These are phyloP conservation scores for Penicillium waksmanii DNA, from an alignment of 495 filamentous ascomycete species.

Conservation along the genomic window DNA sequence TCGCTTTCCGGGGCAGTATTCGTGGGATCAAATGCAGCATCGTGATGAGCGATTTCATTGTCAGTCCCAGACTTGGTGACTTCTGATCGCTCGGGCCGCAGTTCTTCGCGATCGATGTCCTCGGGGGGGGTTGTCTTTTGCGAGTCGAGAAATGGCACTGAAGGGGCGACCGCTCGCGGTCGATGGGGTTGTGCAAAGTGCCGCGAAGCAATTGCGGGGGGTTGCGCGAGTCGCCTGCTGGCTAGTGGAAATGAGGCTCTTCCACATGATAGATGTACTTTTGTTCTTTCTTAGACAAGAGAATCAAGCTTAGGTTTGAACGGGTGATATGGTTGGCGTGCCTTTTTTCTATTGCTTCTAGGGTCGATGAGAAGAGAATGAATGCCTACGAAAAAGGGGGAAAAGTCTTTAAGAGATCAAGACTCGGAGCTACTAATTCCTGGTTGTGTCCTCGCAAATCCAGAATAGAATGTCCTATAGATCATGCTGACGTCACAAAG, in stretches of 20 bases:
- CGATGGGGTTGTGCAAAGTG: neutral
- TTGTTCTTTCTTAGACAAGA: neutral
- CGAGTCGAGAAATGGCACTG: conserved; percentile 19
- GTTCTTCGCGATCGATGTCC: conserved; percentile 53
- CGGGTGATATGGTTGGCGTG: neutral
- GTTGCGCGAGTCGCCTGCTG: conserved; percentile 22
- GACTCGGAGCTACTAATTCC: neutral
- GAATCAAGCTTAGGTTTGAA: neutral
- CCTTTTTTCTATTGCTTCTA: neutral
- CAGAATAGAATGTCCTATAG: neutral
- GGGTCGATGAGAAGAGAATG: neutral
- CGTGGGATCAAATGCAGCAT: conserved; percentile 61
- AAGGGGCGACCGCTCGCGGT: conserved; percentile 13
- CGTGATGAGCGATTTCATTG: conserved; percentile 50
- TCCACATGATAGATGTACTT: conserved; percentile 25
- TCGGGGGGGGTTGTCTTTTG: conserved; percentile 36
- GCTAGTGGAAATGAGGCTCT: conserved; percentile 28
- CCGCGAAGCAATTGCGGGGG: neutral
- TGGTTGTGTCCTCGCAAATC: neutral
- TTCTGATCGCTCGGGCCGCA: conserved; percentile 60
- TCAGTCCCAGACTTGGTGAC: conserved; percentile 63
- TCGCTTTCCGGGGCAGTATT: conserved; percentile 61
- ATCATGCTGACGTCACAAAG: conserved; percentile 46
- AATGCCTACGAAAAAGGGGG: neutral
- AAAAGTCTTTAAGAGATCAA: neutral